Conservation (phyloP, 139 green algal genomes). For the Chlorella vulgaris region DNA sequence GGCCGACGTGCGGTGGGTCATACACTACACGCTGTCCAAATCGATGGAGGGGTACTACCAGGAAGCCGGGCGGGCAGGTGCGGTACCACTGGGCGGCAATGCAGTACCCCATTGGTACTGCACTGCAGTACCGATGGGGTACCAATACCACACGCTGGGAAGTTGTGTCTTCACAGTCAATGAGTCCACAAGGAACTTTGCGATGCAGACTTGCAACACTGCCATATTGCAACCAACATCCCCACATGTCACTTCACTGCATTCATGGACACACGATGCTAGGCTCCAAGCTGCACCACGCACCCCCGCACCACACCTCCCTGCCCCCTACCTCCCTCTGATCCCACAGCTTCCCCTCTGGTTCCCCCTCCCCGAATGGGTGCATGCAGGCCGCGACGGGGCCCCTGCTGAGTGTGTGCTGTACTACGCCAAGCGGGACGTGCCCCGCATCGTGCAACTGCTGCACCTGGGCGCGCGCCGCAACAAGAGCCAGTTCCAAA, state of each 20-base stretch:
- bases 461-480: conserved; percentile 37
- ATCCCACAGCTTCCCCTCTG: background rate
- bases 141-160: no score
- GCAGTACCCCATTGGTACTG: no score
- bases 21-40: conserved; percentile 70
- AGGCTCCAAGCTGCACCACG: no score
- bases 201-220: background rate
- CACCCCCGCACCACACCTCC: no score
- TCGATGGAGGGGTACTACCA: conserved; percentile 67
- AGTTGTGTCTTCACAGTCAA: no score
- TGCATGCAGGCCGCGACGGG: conserved; percentile 63
- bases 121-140: no score
- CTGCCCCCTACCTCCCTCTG: no score
- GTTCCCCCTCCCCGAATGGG: background rate
- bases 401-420: conserved; percentile 62
- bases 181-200: background rate
- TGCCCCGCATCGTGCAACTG: conserved; percentile 48
- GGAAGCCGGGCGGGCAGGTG: conserved; percentile 70
- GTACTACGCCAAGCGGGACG: conserved; percentile 50
- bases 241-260: no score
- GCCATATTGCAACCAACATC: no score
- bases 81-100: background rate
- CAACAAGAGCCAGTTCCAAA: conserved; percentile 38
- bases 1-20: conserved; percentile 82
- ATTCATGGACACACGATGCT: no score